Conservation (phyloP, 2,329 filamentous ascomycete species). For the Clonostachys sp. region DNA sequence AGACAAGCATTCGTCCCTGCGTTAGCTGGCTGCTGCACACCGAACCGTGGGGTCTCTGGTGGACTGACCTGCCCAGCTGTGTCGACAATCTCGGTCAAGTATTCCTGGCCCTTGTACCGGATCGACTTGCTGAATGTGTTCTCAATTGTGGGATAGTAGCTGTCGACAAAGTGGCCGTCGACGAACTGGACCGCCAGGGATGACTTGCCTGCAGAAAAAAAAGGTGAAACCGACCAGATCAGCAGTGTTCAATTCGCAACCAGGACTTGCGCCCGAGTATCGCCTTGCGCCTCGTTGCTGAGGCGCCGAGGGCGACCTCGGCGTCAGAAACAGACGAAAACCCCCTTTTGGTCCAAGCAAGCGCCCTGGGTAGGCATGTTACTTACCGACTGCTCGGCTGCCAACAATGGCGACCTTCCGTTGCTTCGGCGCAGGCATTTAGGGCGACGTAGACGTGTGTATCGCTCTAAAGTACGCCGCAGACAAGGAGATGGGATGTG, state of each 20-base stretch:
- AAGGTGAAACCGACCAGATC: not conserved
- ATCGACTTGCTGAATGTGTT: conserved; percentile 98
- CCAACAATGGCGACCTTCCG: conserved; percentile 95
- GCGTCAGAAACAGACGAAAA: too few species aligned
- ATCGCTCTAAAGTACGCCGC: too few species aligned
- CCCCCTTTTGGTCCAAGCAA: too few species aligned
- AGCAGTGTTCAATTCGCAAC: not conserved
- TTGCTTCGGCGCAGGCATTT: conserved; percentile 74
- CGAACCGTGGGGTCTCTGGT: not conserved
- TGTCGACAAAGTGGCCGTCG: conserved; percentile 97
- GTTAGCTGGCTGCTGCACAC: not conserved
- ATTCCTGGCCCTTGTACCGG: conserved; percentile 88
- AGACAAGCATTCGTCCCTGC: not conserved
- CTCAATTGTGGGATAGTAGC: conserved; percentile 98
- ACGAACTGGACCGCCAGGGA: conserved; percentile 96
- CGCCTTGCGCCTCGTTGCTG: too few species aligned
- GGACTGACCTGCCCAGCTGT: conserved; percentile 81
- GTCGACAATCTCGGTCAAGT: conserved; percentile 94
- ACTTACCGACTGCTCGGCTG: conserved; percentile 73
- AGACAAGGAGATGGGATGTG: too few species aligned
- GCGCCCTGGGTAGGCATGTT: not conserved
- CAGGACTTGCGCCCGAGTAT: too few species aligned
- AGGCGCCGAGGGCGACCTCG: too few species aligned
- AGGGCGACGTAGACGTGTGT: not conserved
- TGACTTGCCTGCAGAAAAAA: conserved; percentile 72